Evolutionary conservation across 1,139 yeast species (phyloP).

Genomic region (Debaryomycetaceae sp.): DNA sequence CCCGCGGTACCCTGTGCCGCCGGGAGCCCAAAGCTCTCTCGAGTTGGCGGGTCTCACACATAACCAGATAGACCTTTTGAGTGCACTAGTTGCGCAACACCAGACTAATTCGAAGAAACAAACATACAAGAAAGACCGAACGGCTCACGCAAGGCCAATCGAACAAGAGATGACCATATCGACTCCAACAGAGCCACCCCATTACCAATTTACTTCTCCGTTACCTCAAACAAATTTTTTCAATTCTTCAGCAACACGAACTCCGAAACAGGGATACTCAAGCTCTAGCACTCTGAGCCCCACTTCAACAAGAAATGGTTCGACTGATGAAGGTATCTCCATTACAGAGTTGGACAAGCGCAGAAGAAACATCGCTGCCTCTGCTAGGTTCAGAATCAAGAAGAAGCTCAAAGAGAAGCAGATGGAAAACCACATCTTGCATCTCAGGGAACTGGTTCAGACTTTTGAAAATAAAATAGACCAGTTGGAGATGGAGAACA

Average conservation of each 20-base stretch:
- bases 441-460: conserved; percentile 58
- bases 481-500: conserved; percentile 60
- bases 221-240: conserved; percentile 5
- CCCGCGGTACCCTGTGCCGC: conserved; percentile 67
- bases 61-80: conserved; percentile 67
- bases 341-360: conserved; percentile 51
- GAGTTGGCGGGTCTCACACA: conserved; percentile 62
- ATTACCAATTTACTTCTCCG: conserved; percentile 1
- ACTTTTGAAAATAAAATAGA: conserved; percentile 55
- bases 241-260: conserved; percentile 5
- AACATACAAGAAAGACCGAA: conserved; percentile 6
- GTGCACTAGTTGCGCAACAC: conserved; percentile 71
- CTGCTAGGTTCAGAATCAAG: conserved; percentile 59
- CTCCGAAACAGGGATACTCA: conserved; percentile 6
- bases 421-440: conserved; percentile 57
- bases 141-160: conserved; percentile 5
- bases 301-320: conserved; percentile 3
- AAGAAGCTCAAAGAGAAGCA: conserved; percentile 59
- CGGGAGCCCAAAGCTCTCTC: conserved; percentile 62
- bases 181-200: background rate
- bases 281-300: conserved; percentile 5
- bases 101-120: conserved; percentile 35
- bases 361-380: conserved; percentile 60
- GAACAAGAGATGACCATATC: background rate
- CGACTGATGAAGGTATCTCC: background rate